A percentile compares a stretch with the other conserved stretches of the same genome.
These are phyloP conservation scores for Arthrobotrys iridis DNA, from an alignment of 2,329 filamentous ascomycete genomes.

Conservation along the genomic window DNA sequence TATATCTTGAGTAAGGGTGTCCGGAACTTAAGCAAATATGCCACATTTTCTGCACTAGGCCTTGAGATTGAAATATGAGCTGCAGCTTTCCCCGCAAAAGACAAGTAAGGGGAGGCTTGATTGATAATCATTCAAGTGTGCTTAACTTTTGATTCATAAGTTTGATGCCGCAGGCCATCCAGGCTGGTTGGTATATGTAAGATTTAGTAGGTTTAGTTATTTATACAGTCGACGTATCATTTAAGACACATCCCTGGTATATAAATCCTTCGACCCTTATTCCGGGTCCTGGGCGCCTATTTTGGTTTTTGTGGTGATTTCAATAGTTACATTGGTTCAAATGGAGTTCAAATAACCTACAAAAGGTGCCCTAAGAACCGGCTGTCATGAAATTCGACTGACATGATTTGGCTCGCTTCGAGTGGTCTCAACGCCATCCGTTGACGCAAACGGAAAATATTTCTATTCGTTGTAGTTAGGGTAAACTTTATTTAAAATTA, in stretches of 20 bases:
- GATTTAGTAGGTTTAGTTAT: no score
- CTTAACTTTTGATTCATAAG: background rate
- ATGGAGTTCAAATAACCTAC: no score
- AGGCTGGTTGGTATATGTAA: background rate
- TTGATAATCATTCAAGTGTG: background rate
- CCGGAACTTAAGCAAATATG: background rate
- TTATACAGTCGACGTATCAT: no score
- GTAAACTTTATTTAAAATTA: conserved; percentile 4
- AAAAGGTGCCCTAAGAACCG: no score
- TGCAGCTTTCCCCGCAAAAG: conserved; percentile 13
- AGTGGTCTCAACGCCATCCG: background rate
- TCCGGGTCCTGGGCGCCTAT: no score
- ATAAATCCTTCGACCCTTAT: no score
- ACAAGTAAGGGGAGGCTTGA: background rate
- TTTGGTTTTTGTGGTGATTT: no score
- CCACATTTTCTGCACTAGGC: background rate
- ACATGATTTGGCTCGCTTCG: background rate
- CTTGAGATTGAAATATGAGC: background rate
- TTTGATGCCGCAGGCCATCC: background rate
- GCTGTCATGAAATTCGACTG: background rate
- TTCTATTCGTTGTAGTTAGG: background rate
- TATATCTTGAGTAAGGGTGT: background rate
- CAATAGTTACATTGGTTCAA: no score
- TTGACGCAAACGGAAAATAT: conserved; percentile 8
- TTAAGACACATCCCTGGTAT: no score